Percentiles rank a stretch among this genome's conserved stretches.
Evolutionary conservation across 345 rosid genomes (phyloP).

Genomic region (Eucalyptus fibrosa): DNA sequence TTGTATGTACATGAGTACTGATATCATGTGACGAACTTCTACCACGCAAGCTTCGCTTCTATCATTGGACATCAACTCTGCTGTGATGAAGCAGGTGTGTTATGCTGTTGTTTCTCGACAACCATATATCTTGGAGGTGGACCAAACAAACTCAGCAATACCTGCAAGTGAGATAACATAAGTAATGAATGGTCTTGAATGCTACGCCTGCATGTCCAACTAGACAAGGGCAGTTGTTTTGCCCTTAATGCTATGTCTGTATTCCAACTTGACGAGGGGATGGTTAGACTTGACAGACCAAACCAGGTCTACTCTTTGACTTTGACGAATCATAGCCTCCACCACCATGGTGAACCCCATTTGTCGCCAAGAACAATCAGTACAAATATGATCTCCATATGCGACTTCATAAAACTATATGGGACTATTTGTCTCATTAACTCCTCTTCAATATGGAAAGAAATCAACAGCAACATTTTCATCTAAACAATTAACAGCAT

Average conservation of each 20-base stretch:
- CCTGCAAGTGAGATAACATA: conserved; percentile 27
- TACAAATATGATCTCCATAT: not conserved
- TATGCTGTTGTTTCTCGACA: not conserved
- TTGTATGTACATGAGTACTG: not conserved
- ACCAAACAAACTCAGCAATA: conserved; percentile 66
- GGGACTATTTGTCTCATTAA: not conserved
- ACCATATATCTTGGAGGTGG: conserved; percentile 30
- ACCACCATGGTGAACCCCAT: not conserved
- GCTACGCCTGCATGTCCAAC: not conserved
- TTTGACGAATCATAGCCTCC: not conserved
- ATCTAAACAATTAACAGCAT: not conserved
- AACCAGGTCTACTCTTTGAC: not conserved
- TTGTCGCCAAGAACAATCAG: not conserved
- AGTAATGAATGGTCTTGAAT: not conserved
- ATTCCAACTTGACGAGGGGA: not conserved
- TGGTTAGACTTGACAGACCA: not conserved
- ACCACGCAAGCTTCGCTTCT: not conserved
- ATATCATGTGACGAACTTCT: not conserved
- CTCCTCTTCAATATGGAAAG: not conserved
- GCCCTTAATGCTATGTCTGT: not conserved
- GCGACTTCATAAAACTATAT: not conserved
- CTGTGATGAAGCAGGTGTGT: conserved; percentile 15
- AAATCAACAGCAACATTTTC: not conserved
- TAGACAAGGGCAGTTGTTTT: not conserved
- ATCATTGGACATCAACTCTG: conserved; percentile 9